Base-by-base conservation (phyloP, 371 early-diverging fungal species). In the Lichtheimia hyalospora region DNA sequence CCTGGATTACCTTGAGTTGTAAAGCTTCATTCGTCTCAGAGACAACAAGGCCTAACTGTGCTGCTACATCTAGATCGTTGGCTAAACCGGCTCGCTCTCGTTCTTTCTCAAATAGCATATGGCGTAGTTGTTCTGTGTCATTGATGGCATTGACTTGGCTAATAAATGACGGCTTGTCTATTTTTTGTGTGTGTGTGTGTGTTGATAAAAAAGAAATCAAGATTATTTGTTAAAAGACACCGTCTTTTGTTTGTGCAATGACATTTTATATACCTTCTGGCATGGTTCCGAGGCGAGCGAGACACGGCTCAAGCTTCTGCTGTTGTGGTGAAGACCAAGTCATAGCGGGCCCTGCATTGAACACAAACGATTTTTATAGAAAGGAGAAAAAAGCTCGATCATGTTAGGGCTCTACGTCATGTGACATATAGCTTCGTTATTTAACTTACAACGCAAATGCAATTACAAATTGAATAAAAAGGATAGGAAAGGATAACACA, bases 21-120 rank as follows among this genome's bases (percentile, higher is more conserved):
- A 83, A 64, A 21, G 85, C 78, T 68, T 87, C 86, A 51, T 85
- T 82, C 49, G 84, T 82, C 66, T 84, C 83, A 49, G 85, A 85
- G 25, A 87, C 78, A 41, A 80, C 86, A 7, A 87, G 68, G 5
- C 88, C 88, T 57, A 87, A 68, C 44, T 84, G 80, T 49, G 88
- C 88, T 23, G 88, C 88, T 18, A 85, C 82, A 60, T 87, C 86
- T 34, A 87, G 60, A 62, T 87, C 84, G 52, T 79, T 75, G n/a
- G 83, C 81, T 14, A 87, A 79, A 18, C 74, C 71, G 41, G 82
- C 78, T 62, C 80, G 78, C 58, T 87, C 88, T 67, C 84, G 81
- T 66, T 87, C 88, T 70, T 87, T 87, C 58, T 80, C 70, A 56
- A 85, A 79, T 18, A 87, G 63, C 34, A 83, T 54, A 18, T 74